Conservation (phyloP, 805 yeast species). For the Candida maesae region DNA sequence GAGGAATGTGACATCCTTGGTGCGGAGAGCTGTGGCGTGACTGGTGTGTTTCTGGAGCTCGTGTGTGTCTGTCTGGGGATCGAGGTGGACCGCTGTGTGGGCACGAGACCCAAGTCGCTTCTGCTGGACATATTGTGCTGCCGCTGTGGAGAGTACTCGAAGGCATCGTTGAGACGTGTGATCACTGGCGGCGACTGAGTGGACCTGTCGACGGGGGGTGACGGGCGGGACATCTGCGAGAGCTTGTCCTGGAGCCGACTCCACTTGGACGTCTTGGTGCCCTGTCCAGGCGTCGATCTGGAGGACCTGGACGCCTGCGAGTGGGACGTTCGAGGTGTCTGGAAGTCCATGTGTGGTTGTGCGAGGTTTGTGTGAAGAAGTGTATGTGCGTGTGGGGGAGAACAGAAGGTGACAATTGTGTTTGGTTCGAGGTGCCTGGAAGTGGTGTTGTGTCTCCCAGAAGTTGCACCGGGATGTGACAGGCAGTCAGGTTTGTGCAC, state of each 20-base stretch:
- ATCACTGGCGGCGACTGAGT: slow-evolving; percentile 1
- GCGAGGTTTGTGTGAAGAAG: no score
- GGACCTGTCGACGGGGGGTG: not conserved
- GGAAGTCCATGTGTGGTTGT: slow-evolving; percentile 1
- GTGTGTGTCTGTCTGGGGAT: slow-evolving; percentile 14
- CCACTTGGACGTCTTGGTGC: slow-evolving; percentile 21
- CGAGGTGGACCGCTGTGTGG: slow-evolving; percentile 19
- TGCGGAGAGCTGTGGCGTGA: not conserved
- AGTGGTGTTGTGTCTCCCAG: no score
- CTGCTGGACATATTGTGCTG: not conserved
- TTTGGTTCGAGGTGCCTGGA: no score
- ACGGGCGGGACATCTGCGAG: slow-evolving; percentile 9
- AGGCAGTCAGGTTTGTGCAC: no score
- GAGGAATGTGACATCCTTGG: not conserved
- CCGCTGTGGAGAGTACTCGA: not conserved
- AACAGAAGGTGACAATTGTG: no score
- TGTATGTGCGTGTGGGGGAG: no score
- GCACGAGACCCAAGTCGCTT: slow-evolving; percentile 1
- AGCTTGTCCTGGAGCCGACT: slow-evolving; percentile 23
- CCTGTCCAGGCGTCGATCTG: slow-evolving; percentile 1
- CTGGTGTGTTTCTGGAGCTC: slow-evolving; percentile 5
- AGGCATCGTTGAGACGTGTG: slow-evolving; percentile 1
- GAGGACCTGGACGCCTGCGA: not conserved
- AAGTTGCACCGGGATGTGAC: no score
- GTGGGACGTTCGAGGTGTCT: slow-evolving; percentile 1